phyloP scores from a whole-genome alignment of 2,329 filamentous ascomycete species.

The Clonostachys sp. region DNA sequence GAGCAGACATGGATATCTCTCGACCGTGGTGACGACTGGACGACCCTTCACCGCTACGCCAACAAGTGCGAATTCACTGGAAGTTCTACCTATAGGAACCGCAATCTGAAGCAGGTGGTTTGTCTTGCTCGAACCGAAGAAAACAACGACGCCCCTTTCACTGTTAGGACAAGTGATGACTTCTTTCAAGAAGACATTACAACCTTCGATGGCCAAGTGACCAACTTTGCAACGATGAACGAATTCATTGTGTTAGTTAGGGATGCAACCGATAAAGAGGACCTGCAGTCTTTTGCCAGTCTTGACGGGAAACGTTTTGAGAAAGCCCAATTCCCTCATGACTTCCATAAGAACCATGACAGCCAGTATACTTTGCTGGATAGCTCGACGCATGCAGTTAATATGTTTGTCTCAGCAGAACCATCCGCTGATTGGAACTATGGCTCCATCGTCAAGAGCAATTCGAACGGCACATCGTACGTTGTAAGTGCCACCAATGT shows the following conservation, averaged over 20 bases:
- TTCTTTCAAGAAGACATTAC: slow-evolving; percentile 64
- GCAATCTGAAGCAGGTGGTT: slow-evolving; percentile 50
- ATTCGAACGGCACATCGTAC: slow-evolving; percentile 96
- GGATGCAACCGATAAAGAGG: slow-evolving; percentile 62
- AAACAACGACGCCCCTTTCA: slow-evolving; percentile 53
- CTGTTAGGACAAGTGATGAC: slow-evolving; percentile 73
- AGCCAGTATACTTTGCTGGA: slow-evolving; percentile 90
- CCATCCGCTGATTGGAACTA: slow-evolving; percentile 60
- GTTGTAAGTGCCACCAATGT: slow-evolving; percentile 77
- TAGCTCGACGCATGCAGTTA: slow-evolving; percentile 90
- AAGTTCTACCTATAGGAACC: slow-evolving; percentile 50
- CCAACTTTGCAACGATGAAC: slow-evolving; percentile 88
- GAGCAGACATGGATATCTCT: slow-evolving; percentile 70
- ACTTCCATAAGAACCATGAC: slow-evolving; percentile 74
- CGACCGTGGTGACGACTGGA: slow-evolving; percentile 79
- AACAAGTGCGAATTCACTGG: slow-evolving; percentile 84
- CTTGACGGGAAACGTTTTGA: slow-evolving; percentile 82
- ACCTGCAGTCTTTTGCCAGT: slow-evolving; percentile 74
- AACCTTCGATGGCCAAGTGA: slow-evolving; percentile 53
- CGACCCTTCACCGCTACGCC: slow-evolving; percentile 68
- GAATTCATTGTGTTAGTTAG: slow-evolving; percentile 93
- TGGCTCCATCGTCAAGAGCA: slow-evolving; percentile 93
- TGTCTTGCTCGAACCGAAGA: slow-evolving; percentile 55
- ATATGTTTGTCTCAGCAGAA: slow-evolving; percentile 85
- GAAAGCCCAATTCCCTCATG: slow-evolving; percentile 77